Evolutionary conservation across 345 rosid species (phyloP).

Genomic region (Clarkia xantiana): DNA sequence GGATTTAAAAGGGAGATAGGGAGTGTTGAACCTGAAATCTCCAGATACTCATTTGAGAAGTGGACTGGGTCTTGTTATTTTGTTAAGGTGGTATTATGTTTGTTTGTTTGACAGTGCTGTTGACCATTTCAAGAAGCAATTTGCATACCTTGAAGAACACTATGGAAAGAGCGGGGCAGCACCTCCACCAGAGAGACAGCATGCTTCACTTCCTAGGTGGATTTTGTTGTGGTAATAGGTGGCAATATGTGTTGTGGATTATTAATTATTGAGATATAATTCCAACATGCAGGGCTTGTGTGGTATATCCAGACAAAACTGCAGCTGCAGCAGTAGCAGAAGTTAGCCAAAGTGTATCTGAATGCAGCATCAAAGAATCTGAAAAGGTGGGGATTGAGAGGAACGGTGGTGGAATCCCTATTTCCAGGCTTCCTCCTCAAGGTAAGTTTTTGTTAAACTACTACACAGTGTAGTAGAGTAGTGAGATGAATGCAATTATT

Average conservation of each 20-base stretch:
- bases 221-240: no score
- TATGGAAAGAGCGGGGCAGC: constrained; percentile 69
- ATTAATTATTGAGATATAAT: no score
- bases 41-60: not conserved
- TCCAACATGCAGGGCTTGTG: constrained; percentile 48
- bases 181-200: constrained; percentile 80
- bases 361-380: constrained; percentile 62
- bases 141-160: constrained; percentile 88
- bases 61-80: no score
- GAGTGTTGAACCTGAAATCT: no score
- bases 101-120: constrained; percentile 71
- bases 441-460: no score
- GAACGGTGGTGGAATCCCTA: constrained; percentile 40
- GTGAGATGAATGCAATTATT: no score
- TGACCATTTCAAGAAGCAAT: constrained; percentile 93
- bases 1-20: no score
- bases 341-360: constrained; percentile 54
- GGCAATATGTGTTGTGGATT: no score
- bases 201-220: constrained; percentile 89
- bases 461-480: no score
- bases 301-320: constrained; percentile 47
- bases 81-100: not conserved
- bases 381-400: constrained; percentile 51
- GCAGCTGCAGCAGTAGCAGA: constrained; percentile 42
- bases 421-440: constrained; percentile 72